These are phyloP conservation scores for Aspergillus aculeatinus DNA, from an alignment of 2,329 filamentous ascomycete species.

Conservation along the genomic window DNA sequence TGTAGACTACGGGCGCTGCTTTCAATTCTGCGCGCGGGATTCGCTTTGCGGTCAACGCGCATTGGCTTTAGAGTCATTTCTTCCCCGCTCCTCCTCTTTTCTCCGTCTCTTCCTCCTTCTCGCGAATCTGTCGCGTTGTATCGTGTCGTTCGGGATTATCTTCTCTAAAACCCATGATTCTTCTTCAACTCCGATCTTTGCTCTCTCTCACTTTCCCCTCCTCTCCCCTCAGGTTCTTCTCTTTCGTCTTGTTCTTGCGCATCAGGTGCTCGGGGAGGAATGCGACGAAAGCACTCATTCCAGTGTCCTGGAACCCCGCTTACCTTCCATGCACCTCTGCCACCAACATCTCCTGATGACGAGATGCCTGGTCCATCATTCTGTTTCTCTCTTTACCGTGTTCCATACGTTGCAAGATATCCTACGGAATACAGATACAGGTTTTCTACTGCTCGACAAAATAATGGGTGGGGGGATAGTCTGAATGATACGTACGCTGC, in stretches of 20 bases:
- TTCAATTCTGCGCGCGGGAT: constrained; percentile 4
- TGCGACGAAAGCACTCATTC: constrained; percentile 10
- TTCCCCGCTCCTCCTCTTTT: constrained; percentile 11
- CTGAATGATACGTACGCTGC: background rate
- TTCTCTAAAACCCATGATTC: background rate
- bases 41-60: constrained; percentile 9
- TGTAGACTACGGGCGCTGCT: background rate
- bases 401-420: background rate
- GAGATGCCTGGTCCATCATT: too few species aligned
- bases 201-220: background rate
- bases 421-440: background rate
- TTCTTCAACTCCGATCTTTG: background rate
- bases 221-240: background rate
- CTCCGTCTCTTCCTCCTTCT: background rate
- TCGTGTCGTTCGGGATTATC: background rate
- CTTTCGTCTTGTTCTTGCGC: background rate
- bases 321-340: constrained; percentile 2
- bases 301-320: constrained; percentile 11
- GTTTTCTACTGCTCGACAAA: background rate
- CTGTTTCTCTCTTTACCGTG: too few species aligned
- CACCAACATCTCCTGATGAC: too few species aligned
- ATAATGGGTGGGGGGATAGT: background rate
- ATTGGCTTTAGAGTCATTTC: constrained; percentile 6
- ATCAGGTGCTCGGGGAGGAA: background rate
- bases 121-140: background rate